Conservation (phyloP, 1,139 yeast genomes). For the Scheffersomyces insectosa region DNA sequence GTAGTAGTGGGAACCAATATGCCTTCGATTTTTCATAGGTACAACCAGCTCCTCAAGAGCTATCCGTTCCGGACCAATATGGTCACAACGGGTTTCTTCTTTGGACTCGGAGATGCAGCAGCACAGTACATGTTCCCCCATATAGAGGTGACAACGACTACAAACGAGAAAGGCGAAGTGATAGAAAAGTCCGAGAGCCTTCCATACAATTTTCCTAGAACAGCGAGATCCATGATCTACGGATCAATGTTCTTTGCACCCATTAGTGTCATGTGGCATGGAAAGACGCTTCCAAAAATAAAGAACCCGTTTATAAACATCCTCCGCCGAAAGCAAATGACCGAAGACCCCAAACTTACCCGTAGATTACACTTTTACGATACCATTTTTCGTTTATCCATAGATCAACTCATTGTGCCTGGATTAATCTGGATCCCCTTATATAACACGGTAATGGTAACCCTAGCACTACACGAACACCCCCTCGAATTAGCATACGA, state of each 20-base stretch:
- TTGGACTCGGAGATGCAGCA: constrained; percentile 72
- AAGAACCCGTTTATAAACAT: constrained; percentile 39
- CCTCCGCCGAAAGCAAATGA: constrained; percentile 12
- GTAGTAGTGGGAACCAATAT: background rate
- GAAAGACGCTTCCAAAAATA: constrained; percentile 51
- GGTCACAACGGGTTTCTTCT: constrained; percentile 58
- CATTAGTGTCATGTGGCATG: constrained; percentile 71
- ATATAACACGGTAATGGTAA: constrained; percentile 43
- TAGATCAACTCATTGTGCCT: constrained; percentile 37
- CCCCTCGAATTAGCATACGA: constrained; percentile 35
- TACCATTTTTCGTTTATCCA: constrained; percentile 33
- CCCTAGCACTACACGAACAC: constrained; percentile 38
- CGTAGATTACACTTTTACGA: constrained; percentile 29
- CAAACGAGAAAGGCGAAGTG: constrained; percentile 12
- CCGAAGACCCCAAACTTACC: constrained; percentile 12
- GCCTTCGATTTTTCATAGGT: constrained; percentile 31
- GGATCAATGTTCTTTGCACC: constrained; percentile 83
- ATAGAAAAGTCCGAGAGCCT: constrained; percentile 8
- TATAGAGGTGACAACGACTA: constrained; percentile 5
- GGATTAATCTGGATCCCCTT: constrained; percentile 45
- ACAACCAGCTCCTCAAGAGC: constrained; percentile 40
- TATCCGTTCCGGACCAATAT: constrained; percentile 59
- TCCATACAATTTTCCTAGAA: constrained; percentile 43
- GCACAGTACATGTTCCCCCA: constrained; percentile 65
- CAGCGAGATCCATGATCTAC: constrained; percentile 65